These are phyloP conservation scores for Aspergillus neoniger DNA, from an alignment of 2,329 filamentous ascomycete genomes.

Conservation along the genomic window DNA sequence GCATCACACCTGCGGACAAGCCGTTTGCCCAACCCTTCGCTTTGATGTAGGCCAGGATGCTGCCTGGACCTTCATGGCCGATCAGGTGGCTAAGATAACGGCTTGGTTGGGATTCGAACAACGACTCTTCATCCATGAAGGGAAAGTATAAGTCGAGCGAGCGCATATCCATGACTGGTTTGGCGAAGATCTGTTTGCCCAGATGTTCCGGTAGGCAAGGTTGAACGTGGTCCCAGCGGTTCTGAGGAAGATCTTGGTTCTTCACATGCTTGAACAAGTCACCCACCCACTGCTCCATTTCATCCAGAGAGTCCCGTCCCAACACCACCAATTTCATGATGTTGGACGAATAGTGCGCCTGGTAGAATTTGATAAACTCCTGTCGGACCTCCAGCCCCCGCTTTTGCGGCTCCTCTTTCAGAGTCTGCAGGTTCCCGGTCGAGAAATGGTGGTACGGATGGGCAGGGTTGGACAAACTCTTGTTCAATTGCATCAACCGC, in stretches of 20 bases:
- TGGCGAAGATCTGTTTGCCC: conserved; percentile 75
- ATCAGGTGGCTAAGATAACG: conserved; percentile 87
- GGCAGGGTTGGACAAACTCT: conserved; percentile 80
- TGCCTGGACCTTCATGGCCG: conserved; percentile 89
- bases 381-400: conserved; percentile 81
- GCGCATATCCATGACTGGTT: conserved; percentile 86
- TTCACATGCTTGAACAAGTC: conserved; percentile 79
- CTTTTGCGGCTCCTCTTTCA: conserved; percentile 79
- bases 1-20: conserved; percentile 73
- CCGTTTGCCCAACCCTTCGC: conserved; percentile 86
- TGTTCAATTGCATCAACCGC: conserved; percentile 84
- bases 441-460: conserved; percentile 92
- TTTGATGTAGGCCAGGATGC: conserved; percentile 87
- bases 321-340: conserved; percentile 89
- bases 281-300: conserved; percentile 78
- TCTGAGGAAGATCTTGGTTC: conserved; percentile 75
- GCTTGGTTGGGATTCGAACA: conserved; percentile 79
- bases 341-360: conserved; percentile 87
- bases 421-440: conserved; percentile 81
- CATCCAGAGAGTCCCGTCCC: conserved; percentile 77
- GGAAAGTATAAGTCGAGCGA: conserved; percentile 80
- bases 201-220: conserved; percentile 63
- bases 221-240: conserved; percentile 66
- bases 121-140: conserved; percentile 77
- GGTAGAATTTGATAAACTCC: conserved; percentile 91